Evolutionary conservation across 768 basidiomycete species (phyloP), one percentile per base, ranked within the genome.

Genomic region (Boletus sp.): DNA sequence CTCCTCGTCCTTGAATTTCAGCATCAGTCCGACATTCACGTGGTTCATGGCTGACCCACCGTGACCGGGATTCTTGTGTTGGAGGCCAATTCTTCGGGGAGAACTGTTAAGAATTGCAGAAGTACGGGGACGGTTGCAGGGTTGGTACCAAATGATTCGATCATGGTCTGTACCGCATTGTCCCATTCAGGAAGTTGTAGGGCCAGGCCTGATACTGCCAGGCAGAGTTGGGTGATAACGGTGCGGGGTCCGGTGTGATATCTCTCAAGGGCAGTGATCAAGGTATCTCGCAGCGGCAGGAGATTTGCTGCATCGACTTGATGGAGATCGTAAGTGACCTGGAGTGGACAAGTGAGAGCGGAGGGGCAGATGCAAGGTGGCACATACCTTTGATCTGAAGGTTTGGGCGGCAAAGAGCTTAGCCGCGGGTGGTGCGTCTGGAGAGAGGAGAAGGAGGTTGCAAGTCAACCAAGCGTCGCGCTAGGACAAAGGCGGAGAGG

Each of bases 361-460:
- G 61, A 51, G 51, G 58, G 34, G 47, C 1, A 13, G 50, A 42
- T 46, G 47, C 5, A 11, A 6, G 41, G 34, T 39, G 51, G 47
- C 41, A 74, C 85, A 60, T 57, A 92, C 97, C 81, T 99, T 99
- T 46, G 89, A 79, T 68, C 95, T 80, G 69, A 99, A 91, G 0
- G 97, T 98, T 73, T 99, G 97, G 1, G 96, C 94, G 9, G 94
- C 95, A 66, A 99, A 98, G 49, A 97, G 73, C 70, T 93, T 91
- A 37, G 92, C 91, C 50, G 91, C 81, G 32, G 77, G 69, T 3
- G 92, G 89, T 4, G 83, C 84, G 62, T 93, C 88, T 42, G 85
- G 82, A 6, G 86, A 84, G 58, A 87, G 83, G 60, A 99, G 83
- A 63, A 99, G 83, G 72, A 88, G 79, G 75, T 96, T 95, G 74